Evolutionary conservation across 495 filamentous ascomycete species (phyloP), one percentile per base, ranked within the genome.

Genomic region (Daldinia concentrica): DNA sequence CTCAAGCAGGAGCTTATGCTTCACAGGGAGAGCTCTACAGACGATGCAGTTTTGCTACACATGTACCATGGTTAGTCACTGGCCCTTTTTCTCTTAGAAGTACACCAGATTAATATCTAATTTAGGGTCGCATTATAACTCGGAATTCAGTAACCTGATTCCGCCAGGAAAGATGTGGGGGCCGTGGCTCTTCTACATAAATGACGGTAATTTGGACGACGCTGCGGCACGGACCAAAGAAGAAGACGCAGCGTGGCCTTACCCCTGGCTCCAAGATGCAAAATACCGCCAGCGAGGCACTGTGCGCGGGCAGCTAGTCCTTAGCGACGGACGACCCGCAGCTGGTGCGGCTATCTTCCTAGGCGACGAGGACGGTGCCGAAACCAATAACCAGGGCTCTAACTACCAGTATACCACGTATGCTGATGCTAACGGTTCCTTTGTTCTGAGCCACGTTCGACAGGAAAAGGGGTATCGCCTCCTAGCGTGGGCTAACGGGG

Each of bases 1-100:
- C 39, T 41, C 39, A 41, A 41, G 39, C 39, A 41, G 39, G 39
- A 41, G n/a, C 39, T 41, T n/a, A 41, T 41, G 39, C 39, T 41
- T 41, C 39, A 41, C n/a, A 41, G 39, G n/a, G 39, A 41, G 39
- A 41, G 39, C 39, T 41, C 39, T 0, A 41, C 39, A 6, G n/a
- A 41, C 39, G 39, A 41, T 8, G 39, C 39, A 0, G 39, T 41
- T 8, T n/a, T 41, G 2, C 39, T 41, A 4, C 39, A 41, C n/a
- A 41, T 41, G 39, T 41, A 41, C 3, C 39, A 41, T 8, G 39
- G 39, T 39, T 1, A 26, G 24, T 26, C 24, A 26, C 24, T 26
- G 3, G 3, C 24, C 24, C 24, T 1, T 3, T 26, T 26, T 26
- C 24, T 26, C 24, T 26, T 26, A 26, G 1, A 26, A 26, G 24